Evolutionary conservation across 2,329 filamentous ascomycete genomes (phyloP), one percentile per base, ranked within the genome.

Genomic region (Xylogone sp.): DNA sequence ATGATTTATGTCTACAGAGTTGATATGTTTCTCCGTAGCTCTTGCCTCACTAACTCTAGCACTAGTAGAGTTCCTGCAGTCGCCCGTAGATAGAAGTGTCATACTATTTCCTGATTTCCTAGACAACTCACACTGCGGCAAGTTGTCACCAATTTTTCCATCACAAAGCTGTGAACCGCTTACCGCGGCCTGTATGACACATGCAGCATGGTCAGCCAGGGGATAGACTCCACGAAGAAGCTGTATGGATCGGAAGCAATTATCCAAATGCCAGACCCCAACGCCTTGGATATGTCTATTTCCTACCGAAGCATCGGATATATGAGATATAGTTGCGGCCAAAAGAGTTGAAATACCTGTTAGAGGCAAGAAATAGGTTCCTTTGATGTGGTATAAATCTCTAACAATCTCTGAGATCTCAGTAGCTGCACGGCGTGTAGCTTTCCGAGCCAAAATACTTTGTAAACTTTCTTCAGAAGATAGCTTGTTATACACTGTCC

Each of bases 401-500:
- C 34, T 39, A 16, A 16, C 8, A 18, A 39, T 39, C 5, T 16
- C n/a, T 18, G 34, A 39, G 8, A 39, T 39, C n/a, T 13, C 34
- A 7, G 34, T 39, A 39, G 34, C 34, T 16, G 34, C 34, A 39
- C 13, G 10, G 10, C 34, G 10, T 39, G n/a, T 39, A 18, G 13
- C 10, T 16, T 39, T 13, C n/a, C 13, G 34, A 39, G 34, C 34
- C 6, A 10, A 27, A 16, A 6, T 16, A 16, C n/a, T 39, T 18
- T 39, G 34, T 7, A 9, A 16, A 13, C 5, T 5, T 7, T 16
- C n/a, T 39, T 16, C 34, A 13, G n/a, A 6, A 39, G 34, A 39
- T 39, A 39, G 5, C 13, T 18, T 6, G n/a, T 16, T 16, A 39
- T 4, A 16, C 4, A 39, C n/a, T 39, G 34, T 39, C 34, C 74